Evolutionary conservation across 2,329 filamentous ascomycete genomes (phyloP).

Genomic region (Colletotrichum orchidophilum): DNA sequence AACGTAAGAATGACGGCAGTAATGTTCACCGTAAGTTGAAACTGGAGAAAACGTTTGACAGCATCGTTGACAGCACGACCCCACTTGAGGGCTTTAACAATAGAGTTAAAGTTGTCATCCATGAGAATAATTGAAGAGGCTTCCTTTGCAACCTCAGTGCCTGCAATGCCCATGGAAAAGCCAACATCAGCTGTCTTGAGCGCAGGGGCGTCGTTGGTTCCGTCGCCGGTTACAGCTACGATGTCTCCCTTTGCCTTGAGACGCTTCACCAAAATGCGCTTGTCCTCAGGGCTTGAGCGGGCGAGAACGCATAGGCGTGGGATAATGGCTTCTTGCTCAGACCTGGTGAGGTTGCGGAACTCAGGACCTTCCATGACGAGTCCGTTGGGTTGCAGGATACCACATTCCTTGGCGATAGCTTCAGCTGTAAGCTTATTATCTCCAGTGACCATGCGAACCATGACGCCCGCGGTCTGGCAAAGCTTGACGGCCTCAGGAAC

Average conservation of each 20-base stretch:
- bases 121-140: slow-evolving; percentile 87
- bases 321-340: slow-evolving; percentile 73
- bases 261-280: slow-evolving; percentile 75
- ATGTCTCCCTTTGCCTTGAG: slow-evolving; percentile 79
- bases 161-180: slow-evolving; percentile 87
- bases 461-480: slow-evolving; percentile 80
- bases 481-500: slow-evolving; percentile 77
- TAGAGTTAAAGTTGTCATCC: slow-evolving; percentile 90
- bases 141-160: slow-evolving; percentile 86
- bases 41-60: slow-evolving; percentile 80
- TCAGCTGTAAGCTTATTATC: slow-evolving; percentile 84
- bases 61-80: slow-evolving; percentile 81
- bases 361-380: slow-evolving; percentile 81
- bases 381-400: slow-evolving; percentile 74
- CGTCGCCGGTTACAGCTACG: slow-evolving; percentile 84
- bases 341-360: slow-evolving; percentile 76
- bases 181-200: slow-evolving; percentile 84
- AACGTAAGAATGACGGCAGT: slow-evolving; percentile 90
- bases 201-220: slow-evolving; percentile 85
- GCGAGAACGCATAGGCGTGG: slow-evolving; percentile 77
- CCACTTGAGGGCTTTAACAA: slow-evolving; percentile 85
- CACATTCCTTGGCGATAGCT: slow-evolving; percentile 82
- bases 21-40: slow-evolving; percentile 88
- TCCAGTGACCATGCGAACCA: slow-evolving; percentile 86
- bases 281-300: slow-evolving; percentile 80